phyloP scores from a whole-genome alignment of 2,329 filamentous ascomycete species.

The Chaetomium globosum region DNA sequence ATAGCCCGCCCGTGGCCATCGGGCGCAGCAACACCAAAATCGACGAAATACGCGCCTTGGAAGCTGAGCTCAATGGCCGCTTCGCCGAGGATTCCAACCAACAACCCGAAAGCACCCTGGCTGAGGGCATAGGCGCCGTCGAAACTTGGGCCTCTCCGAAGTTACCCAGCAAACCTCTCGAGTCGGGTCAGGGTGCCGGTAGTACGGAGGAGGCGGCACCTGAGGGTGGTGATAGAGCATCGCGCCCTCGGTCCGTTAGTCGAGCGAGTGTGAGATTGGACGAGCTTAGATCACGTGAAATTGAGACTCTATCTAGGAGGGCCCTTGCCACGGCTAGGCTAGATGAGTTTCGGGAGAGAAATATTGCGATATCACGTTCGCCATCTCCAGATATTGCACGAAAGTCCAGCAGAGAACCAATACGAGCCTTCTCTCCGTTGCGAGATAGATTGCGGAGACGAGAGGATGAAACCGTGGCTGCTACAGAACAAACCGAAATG shows the following conservation, averaged over 20 bases:
- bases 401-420: constrained; percentile 39
- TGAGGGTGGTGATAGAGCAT: constrained; percentile 27
- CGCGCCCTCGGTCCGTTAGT: constrained; percentile 25
- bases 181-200: constrained; percentile 29
- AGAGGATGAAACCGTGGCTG: constrained; percentile 8
- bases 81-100: constrained; percentile 10
- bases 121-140: constrained; percentile 48
- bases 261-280: constrained; percentile 52
- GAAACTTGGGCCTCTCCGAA: constrained; percentile 35
- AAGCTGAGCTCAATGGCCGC: constrained; percentile 39
- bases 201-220: constrained; percentile 22
- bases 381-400: constrained; percentile 48
- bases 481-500: background rate
- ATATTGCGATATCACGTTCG: constrained; percentile 49
- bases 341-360: constrained; percentile 56
- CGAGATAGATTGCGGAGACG: constrained; percentile 21
- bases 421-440: constrained; percentile 28
- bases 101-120: constrained; percentile 45
- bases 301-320: constrained; percentile 49
- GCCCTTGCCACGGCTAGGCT: constrained; percentile 54
- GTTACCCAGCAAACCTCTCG: constrained; percentile 31
- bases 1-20: constrained; percentile 56
- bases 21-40: constrained; percentile 44
- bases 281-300: constrained; percentile 51
- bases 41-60: constrained; percentile 43